These are phyloP conservation scores for Dimocarpus longan DNA, from an alignment of 345 rosid genomes.

Conservation along the genomic window DNA sequence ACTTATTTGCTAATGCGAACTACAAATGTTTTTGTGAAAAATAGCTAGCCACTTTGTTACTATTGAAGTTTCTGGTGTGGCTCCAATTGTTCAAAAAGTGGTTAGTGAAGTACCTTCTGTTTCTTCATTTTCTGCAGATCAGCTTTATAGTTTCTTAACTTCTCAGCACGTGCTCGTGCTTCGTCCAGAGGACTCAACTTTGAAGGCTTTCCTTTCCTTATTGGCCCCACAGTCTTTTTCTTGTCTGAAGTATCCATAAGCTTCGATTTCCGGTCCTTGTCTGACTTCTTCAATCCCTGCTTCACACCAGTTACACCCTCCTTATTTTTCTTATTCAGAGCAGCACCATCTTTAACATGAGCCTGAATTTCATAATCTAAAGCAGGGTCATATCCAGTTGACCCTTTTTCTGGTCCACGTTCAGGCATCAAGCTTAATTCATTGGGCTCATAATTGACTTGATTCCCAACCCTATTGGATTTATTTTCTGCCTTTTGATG, in stretches of 20 bases:
- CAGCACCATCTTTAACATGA: constrained; percentile 33
- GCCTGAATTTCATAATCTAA: constrained; percentile 72
- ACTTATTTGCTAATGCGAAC: constrained; percentile 15
- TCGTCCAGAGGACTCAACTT: constrained; percentile 88
- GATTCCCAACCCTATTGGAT: constrained; percentile 40
- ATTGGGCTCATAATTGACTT: constrained; percentile 73
- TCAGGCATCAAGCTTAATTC: constrained; percentile 76
- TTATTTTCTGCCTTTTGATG: constrained; percentile 43
- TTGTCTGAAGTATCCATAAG: constrained; percentile 51
- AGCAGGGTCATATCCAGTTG: constrained; percentile 72
- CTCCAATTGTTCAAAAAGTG: neutral
- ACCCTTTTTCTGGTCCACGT: constrained; percentile 58
- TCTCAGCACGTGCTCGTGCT: constrained; percentile 94
- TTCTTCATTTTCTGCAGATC: constrained; percentile 95
- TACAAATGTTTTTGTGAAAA: neutral
- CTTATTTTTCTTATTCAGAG: constrained; percentile 47
- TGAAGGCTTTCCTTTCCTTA: constrained; percentile 79
- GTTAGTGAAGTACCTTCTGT: constrained; percentile 64
- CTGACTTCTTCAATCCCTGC: constrained; percentile 56
- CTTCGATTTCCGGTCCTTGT: constrained; percentile 64
- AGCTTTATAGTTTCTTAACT: constrained; percentile 83
- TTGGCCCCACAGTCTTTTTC: constrained; percentile 71
- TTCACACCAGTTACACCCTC: constrained; percentile 33
- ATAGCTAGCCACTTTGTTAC: neutral
- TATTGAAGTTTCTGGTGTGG: neutral